Percentiles rank a stretch among this genome's conserved stretches.
Evolutionary conservation across 306 rosid species (phyloP).

Genomic region (Citrullus amarus): DNA sequence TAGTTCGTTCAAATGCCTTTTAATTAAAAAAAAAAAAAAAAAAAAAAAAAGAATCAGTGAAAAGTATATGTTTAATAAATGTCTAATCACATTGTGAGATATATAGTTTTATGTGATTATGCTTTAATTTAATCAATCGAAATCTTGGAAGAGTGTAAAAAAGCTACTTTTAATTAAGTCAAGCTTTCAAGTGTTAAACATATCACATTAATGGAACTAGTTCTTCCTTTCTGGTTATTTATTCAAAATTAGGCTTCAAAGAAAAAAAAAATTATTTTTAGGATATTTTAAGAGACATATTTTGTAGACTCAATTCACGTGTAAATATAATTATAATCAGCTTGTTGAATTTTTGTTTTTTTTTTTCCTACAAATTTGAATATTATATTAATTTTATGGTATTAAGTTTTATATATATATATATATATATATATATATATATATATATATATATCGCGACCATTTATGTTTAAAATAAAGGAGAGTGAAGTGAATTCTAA

Average conservation of each 20-base stretch:
- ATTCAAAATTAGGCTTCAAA: neutral
- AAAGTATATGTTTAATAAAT: neutral
- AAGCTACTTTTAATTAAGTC: neutral
- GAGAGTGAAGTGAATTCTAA: too few species aligned
- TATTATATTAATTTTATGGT: neutral
- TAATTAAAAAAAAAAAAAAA: too few species aligned
- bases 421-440: too few species aligned
- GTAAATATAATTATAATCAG: too few species aligned
- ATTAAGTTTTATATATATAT: too few species aligned
- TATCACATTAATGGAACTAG: neutral
- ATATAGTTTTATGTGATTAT: neutral
- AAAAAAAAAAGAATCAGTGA: too few species aligned
- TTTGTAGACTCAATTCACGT: too few species aligned
- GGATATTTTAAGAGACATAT: too few species aligned
- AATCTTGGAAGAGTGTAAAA: neutral
- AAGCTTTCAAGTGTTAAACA: neutral
- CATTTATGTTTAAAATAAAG: neutral
- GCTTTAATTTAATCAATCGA: neutral
- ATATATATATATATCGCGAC: neutral
- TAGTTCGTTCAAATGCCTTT: neutral
- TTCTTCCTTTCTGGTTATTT: neutral
- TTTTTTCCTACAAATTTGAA: too few species aligned
- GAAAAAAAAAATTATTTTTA: too few species aligned
- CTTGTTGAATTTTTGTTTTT: too few species aligned
- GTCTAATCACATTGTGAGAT: neutral